Conservation (phyloP, 306 rosid genomes). For the Sphenostylis stenocarpa region DNA sequence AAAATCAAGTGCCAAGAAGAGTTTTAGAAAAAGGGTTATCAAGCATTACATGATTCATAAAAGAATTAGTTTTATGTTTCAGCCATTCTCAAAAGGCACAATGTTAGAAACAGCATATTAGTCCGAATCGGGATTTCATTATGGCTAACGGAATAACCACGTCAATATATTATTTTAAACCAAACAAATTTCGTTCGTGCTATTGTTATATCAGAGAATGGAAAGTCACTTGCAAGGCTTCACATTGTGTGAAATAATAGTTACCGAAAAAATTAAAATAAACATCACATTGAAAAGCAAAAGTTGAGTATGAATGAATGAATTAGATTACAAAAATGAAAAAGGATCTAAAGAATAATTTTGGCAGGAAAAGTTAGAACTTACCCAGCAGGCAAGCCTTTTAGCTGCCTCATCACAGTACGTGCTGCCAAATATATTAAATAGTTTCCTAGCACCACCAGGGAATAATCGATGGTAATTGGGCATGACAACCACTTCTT, state of each 20-base stretch:
- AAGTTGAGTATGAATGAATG: not conserved
- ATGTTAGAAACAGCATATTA: not conserved
- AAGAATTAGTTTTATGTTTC: conserved; percentile 1
- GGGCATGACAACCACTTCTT: conserved; percentile 95
- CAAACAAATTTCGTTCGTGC: not conserved
- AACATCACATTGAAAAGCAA: not conserved
- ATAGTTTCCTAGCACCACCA: conserved; percentile 89
- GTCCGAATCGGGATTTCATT: not conserved
- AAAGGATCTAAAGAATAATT: not conserved
- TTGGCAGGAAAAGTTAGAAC: conserved; percentile 18
- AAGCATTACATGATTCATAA: not conserved
- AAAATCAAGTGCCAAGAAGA: conserved; percentile 10
- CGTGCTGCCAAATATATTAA: conserved; percentile 81
- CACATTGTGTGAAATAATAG: not conserved
- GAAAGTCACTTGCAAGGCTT: not conserved
- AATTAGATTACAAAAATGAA: not conserved
- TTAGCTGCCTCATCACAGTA: conserved; percentile 90
- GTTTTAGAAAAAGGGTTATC: conserved; percentile 15
- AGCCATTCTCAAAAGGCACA: conserved; percentile 1
- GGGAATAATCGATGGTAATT: conserved; percentile 92
- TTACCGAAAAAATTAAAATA: not conserved
- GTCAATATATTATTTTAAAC: conserved; percentile 1
- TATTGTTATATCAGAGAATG: conserved; percentile 24
- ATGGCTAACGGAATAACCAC: not conserved
- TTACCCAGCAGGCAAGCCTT: conserved; percentile 97